Percentiles rank a stretch among this genome's conserved stretches.
Evolutionary conservation across 306 rosid genomes (phyloP).

Genomic region (Sicyos edulis): DNA sequence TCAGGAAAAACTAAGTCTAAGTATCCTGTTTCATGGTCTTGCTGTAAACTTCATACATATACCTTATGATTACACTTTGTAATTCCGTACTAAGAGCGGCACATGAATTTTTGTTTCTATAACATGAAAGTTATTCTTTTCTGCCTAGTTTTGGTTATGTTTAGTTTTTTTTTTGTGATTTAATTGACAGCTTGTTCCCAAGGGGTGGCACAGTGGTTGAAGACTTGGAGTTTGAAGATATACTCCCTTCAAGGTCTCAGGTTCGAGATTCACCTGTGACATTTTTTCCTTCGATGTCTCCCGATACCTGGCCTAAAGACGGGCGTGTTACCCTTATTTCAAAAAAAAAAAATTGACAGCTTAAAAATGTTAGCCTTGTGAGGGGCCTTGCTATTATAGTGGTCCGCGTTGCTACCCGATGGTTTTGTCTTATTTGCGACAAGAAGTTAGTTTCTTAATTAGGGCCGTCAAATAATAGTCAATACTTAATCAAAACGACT

Average conservation of each 20-base stretch:
- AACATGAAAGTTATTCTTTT: background rate
- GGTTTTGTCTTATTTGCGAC: background rate
- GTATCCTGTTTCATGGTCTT: background rate
- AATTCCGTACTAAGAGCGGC: background rate
- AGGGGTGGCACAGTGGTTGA: too few relatives aligned
- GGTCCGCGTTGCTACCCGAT: background rate
- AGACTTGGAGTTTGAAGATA: too few relatives aligned
- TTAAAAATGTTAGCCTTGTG: background rate
- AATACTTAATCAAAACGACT: background rate
- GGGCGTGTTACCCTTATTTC: too few relatives aligned
- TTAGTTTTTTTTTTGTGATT: background rate
- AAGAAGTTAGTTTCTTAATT: background rate
- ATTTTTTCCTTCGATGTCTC: too few relatives aligned
- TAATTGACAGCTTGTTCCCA: background rate
- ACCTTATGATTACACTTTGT: background rate
- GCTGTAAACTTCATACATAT: slow-evolving; percentile 11
- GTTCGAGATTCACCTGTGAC: too few relatives aligned
- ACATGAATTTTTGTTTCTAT: background rate
- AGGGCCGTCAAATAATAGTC: background rate
- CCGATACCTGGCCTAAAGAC: too few relatives aligned
- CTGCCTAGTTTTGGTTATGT: background rate
- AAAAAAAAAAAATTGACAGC: too few relatives aligned
- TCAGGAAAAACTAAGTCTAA: slow-evolving; percentile 52
- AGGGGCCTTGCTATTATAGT: background rate
- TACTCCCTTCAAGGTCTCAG: too few relatives aligned